phyloP scores from a whole-genome alignment of 2,329 filamentous ascomycete genomes.

The Capronia americana region DNA sequence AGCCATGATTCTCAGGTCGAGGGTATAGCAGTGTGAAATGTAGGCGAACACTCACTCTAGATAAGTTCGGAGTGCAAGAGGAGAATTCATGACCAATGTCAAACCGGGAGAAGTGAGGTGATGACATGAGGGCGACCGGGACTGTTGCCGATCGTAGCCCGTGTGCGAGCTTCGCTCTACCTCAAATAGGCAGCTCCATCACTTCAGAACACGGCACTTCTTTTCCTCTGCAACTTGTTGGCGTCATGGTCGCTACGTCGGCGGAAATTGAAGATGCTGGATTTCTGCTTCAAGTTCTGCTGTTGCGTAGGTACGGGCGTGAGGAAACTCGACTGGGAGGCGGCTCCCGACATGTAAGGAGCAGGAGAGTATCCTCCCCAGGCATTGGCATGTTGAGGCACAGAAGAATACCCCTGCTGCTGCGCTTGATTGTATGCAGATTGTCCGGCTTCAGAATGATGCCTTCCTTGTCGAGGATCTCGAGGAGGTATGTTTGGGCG shows the following conservation, averaged over 20 bases:
- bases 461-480: slow-evolving; percentile 27
- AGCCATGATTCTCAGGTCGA: slow-evolving; percentile 23
- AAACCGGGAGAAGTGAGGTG: slow-evolving; percentile 16
- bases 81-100: not conserved
- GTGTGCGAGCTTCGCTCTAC: not conserved
- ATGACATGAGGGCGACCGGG: slow-evolving; percentile 31
- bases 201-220: slow-evolving; percentile 54
- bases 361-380: slow-evolving; percentile 27
- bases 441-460: slow-evolving; percentile 33
- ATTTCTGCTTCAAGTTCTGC: slow-evolving; percentile 47
- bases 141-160: slow-evolving; percentile 25
- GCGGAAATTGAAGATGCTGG: slow-evolving; percentile 54
- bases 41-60: not conserved
- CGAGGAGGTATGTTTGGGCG: slow-evolving; percentile 34
- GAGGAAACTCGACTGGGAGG: slow-evolving; percentile 37
- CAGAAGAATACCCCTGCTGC: slow-evolving; percentile 21
- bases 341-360: slow-evolving; percentile 41
- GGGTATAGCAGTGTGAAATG: not conserved
- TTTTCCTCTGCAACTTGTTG: slow-evolving; percentile 51
- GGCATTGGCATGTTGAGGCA: slow-evolving; percentile 14
- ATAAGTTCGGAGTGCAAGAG: not conserved
- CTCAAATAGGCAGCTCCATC: slow-evolving; percentile 31
- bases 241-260: slow-evolving; percentile 44
- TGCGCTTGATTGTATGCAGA: slow-evolving; percentile 31
- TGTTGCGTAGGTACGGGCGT: slow-evolving; percentile 22